Evolutionary conservation across 1,139 yeast genomes (phyloP).

Genomic region (Taphrina pruni): DNA sequence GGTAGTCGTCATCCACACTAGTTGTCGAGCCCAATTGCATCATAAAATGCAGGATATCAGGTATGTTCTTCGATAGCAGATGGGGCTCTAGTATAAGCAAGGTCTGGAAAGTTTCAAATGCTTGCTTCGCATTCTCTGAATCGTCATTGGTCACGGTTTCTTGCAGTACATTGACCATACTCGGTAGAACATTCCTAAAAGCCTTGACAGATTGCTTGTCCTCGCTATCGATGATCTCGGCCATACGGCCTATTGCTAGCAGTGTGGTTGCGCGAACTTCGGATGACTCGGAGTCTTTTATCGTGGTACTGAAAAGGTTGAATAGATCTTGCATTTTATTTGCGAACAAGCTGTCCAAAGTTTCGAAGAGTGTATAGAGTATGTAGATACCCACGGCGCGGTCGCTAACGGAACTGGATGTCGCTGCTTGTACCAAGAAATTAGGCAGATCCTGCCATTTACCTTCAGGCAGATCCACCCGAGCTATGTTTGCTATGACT

Average conservation of each 20-base stretch:
- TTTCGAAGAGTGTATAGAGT: conserved; percentile 76
- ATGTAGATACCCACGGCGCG: conserved; percentile 88
- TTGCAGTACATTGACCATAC: conserved; percentile 80
- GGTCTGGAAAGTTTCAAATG: conserved; percentile 85
- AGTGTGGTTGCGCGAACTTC: conserved; percentile 85
- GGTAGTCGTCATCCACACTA: conserved; percentile 75
- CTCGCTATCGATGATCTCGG: conserved; percentile 67
- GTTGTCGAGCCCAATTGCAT: conserved; percentile 68
- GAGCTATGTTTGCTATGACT: conserved; percentile 85
- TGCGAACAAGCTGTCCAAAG: conserved; percentile 57
- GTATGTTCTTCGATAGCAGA: conserved; percentile 76
- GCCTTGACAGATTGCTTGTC: conserved; percentile 60
- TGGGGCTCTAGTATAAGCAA: conserved; percentile 76
- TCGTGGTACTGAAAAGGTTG: conserved; percentile 58
- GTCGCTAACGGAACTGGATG: conserved; percentile 62
- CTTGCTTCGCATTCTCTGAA: conserved; percentile 67
- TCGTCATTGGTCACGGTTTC: conserved; percentile 76
- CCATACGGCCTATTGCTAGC: conserved; percentile 77
- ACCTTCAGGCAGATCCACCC: conserved; percentile 67
- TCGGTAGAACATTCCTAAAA: conserved; percentile 74
- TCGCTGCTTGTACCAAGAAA: conserved; percentile 69
- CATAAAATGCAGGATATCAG: conserved; percentile 72
- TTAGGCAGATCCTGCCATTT: conserved; percentile 83
- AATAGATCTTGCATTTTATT: conserved; percentile 70
- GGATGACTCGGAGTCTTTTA: conserved; percentile 66